phyloP scores from a whole-genome alignment of 2,329 filamentous ascomycete species.

The Diplodia scrobiculata region DNA sequence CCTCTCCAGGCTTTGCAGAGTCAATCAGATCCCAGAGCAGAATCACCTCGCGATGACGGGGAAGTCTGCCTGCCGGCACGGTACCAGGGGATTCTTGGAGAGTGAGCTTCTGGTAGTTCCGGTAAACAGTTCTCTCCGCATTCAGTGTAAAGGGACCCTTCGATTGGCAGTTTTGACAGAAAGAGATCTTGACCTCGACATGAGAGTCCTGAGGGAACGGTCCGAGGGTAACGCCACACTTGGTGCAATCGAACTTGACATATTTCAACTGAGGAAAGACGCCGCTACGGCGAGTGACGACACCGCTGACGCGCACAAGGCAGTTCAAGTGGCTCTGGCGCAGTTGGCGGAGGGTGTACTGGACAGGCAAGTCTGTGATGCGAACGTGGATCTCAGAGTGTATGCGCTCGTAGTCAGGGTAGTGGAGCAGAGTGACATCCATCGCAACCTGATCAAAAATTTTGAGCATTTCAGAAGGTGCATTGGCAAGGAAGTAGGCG shows the following conservation, averaged over 20 bases:
- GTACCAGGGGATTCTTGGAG: slow-evolving; percentile 96
- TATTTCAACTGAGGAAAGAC: slow-evolving; percentile 98
- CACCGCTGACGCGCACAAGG: slow-evolving; percentile 87
- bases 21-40: slow-evolving; percentile 97
- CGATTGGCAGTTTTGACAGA: slow-evolving; percentile 94
- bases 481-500: slow-evolving; percentile 94
- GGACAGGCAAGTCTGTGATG: slow-evolving; percentile 89
- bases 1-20: slow-evolving; percentile 92
- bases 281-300: slow-evolving; percentile 89
- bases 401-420: slow-evolving; percentile 96
- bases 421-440: slow-evolving; percentile 93
- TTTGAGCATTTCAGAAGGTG: slow-evolving; percentile 90
- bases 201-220: slow-evolving; percentile 98
- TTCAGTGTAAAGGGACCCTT: slow-evolving; percentile 93
- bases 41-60: slow-evolving; percentile 90
- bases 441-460: slow-evolving; percentile 96
- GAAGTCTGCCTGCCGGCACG: slow-evolving; percentile 90
- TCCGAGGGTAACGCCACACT: slow-evolving; percentile 87
- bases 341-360: slow-evolving; percentile 91
- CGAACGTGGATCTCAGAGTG: slow-evolving; percentile 97
- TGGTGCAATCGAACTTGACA: slow-evolving; percentile 95
- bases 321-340: slow-evolving; percentile 96
- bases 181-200: slow-evolving; percentile 92
- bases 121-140: slow-evolving; percentile 96
- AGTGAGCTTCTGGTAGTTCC: slow-evolving; percentile 97